Percentiles rank a stretch among this genome's conserved stretches.
phyloP scores from a whole-genome alignment of 1,139 yeast genomes.

The Lodderomyces orthopsilosis region DNA sequence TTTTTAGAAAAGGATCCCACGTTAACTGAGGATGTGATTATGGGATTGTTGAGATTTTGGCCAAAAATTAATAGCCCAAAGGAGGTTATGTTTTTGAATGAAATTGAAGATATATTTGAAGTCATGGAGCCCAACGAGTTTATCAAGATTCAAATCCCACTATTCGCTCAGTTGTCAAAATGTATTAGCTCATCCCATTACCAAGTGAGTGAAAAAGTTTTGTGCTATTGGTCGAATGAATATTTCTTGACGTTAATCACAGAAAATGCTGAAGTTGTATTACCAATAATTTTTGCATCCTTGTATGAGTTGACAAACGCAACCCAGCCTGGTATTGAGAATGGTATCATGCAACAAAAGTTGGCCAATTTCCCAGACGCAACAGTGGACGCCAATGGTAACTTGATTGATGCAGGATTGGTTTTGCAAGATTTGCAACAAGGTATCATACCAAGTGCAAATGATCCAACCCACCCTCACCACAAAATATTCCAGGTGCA shows the following conservation, averaged over 20 bases:
- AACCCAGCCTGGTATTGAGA: conserved; percentile 49
- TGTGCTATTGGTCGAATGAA: conserved; percentile 93
- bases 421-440: conserved; percentile 20
- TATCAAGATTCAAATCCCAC: conserved; percentile 85
- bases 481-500: conserved; percentile 17
- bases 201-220: conserved; percentile 94
- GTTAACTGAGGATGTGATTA: conserved; percentile 89
- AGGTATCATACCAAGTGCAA: conserved; percentile 17
- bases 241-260: conserved; percentile 86
- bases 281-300: conserved; percentile 90
- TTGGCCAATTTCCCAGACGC: conserved; percentile 40
- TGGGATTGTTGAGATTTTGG: conserved; percentile 94
- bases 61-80: conserved; percentile 95
- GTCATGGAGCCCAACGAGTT: conserved; percentile 94
- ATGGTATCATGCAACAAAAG: conserved; percentile 47
- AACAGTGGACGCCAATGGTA: conserved; percentile 47
- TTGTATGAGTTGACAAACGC: conserved; percentile 75
- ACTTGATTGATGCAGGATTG: conserved; percentile 41
- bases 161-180: conserved; percentile 90
- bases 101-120: conserved; percentile 94
- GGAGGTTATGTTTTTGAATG: conserved; percentile 93
- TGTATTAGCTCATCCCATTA: conserved; percentile 95
- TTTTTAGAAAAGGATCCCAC: conserved; percentile 91
- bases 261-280: conserved; percentile 85
- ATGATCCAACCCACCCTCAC: conserved; percentile 17